Percentiles rank a stretch among this genome's conserved stretches.
phyloP scores from a whole-genome alignment of 129 eudicot species.

The Arctium minus region DNA sequence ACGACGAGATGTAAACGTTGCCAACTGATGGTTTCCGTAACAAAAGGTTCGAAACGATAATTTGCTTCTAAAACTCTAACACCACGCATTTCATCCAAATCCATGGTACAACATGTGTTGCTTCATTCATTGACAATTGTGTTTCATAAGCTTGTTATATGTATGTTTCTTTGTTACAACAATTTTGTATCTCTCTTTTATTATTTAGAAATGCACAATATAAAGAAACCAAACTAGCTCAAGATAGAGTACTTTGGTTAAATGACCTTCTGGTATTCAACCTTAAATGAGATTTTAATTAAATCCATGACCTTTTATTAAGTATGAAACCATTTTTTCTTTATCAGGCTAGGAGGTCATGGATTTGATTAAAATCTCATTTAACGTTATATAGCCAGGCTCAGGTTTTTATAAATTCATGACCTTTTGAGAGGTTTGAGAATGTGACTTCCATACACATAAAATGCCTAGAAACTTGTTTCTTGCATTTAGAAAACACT shows the following conservation, averaged over 20 bases:
- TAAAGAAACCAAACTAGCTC: neutral
- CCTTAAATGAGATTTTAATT: neutral
- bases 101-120: neutral
- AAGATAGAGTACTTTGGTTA: neutral
- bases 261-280: neutral
- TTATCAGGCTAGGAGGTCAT: too few relatives aligned
- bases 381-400: too few relatives aligned
- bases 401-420: neutral
- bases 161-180: neutral
- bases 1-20: neutral
- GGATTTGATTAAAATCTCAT: too few relatives aligned
- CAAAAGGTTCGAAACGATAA: neutral
- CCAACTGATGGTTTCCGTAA: neutral
- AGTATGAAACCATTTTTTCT: too few relatives aligned
- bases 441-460: neutral
- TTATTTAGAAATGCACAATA: neutral
- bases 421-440: neutral
- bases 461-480: too few relatives aligned
- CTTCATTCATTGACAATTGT: conserved; percentile 6
- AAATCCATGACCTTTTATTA: too few relatives aligned
- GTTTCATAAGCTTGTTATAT: conserved; percentile 14
- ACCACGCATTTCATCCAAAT: too few relatives aligned
- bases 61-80: neutral
- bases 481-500: too few relatives aligned
- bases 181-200: neutral